These are phyloP conservation scores for Trichoderma sp. DNA, from an alignment of 2,329 filamentous ascomycete species.

Conservation along the genomic window DNA sequence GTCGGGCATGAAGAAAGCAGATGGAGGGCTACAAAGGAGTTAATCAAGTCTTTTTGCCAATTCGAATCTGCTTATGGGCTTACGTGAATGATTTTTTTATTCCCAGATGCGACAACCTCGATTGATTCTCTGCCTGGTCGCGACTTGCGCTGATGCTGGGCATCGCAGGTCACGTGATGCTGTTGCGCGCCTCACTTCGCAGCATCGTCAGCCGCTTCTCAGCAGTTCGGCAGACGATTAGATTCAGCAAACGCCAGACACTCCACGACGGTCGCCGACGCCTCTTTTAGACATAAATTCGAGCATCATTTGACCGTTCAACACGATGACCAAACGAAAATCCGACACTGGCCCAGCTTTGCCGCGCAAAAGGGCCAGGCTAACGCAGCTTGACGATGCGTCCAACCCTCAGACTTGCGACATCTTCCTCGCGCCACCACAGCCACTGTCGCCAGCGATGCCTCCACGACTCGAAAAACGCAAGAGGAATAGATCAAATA, in stretches of 20 bases:
- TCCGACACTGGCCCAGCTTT: not conserved
- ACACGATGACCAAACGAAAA: slow-evolving; percentile 6
- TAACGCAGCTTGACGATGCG: not conserved
- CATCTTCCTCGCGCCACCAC: not conserved
- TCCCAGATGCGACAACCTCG: not conserved
- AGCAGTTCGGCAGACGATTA: not conserved
- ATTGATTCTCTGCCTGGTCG: not conserved
- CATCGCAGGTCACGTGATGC: not conserved
- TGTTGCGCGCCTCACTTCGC: not conserved
- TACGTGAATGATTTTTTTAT: not conserved
- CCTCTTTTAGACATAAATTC: not conserved
- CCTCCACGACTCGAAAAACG: not conserved
- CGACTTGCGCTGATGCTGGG: not conserved
- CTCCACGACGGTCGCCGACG: not conserved
- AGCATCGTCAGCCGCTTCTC: not conserved
- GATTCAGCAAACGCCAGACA: not conserved
- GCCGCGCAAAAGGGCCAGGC: slow-evolving; percentile 3
- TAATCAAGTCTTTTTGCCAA: not conserved
- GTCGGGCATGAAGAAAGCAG: not conserved
- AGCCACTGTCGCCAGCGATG: not conserved
- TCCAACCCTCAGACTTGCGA: not conserved
- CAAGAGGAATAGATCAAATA: not conserved
- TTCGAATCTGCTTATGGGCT: not conserved
- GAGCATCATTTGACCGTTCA: not conserved
- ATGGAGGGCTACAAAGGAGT: not conserved